phyloP scores from a whole-genome alignment of 1,139 yeast species.

The Saccharomyces hybrid region DNA sequence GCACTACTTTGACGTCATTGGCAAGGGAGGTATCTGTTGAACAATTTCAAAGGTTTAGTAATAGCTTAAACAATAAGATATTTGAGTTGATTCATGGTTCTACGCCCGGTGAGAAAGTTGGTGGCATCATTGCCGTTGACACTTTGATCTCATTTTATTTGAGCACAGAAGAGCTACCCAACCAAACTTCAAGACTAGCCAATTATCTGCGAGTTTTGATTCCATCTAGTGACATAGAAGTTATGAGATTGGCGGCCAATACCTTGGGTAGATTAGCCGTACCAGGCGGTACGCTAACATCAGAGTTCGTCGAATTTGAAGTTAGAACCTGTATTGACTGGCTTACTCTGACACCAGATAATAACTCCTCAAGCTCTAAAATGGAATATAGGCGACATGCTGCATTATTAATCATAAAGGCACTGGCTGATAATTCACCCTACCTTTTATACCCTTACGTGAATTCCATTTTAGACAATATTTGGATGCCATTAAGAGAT shows the following conservation, averaged over 20 bases:
- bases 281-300: conserved; percentile 82
- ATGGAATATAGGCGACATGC: conserved; percentile 86
- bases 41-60: conserved; percentile 71
- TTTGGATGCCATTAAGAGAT: conserved; percentile 86
- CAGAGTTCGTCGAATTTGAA: conserved; percentile 89
- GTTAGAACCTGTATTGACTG: conserved; percentile 86
- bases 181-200: conserved; percentile 84
- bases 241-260: conserved; percentile 78
- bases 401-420: conserved; percentile 74
- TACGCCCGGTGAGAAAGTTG: conserved; percentile 66
- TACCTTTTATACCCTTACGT: conserved; percentile 73
- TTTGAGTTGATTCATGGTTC: conserved; percentile 77
- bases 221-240: conserved; percentile 73
- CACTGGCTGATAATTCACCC: conserved; percentile 84
- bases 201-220: conserved; percentile 77
- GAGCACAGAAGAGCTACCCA: conserved; percentile 72
- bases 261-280: conserved; percentile 84
- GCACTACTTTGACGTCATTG: conserved; percentile 57
- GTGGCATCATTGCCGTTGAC: conserved; percentile 91
- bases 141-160: conserved; percentile 74
- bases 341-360: conserved; percentile 52
- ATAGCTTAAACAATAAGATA: conserved; percentile 79
- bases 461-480: conserved; percentile 67
- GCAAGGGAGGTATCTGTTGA: conserved; percentile 73
- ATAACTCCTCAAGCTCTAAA: conserved; percentile 45